Base-by-base conservation (phyloP, 2,329 filamentous ascomycete genomes). In the Elsinoe arachidis region DNA sequence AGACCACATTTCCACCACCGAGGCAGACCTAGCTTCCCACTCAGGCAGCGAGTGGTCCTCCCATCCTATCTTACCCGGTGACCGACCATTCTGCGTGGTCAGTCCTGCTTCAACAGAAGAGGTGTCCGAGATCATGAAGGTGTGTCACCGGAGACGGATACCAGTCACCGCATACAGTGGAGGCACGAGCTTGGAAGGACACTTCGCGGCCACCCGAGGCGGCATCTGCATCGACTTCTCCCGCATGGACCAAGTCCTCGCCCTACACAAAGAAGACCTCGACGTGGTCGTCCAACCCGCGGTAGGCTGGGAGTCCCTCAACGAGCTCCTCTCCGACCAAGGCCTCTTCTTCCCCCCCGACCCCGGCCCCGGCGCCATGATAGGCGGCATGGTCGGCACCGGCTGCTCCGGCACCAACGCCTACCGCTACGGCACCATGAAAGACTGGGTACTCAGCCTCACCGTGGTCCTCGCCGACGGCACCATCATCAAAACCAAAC, bases 381-480 rank as follows among this genome's bases (percentile, higher is more conserved):
- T 96, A 65, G 90, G 90, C 58, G 90, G 90, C 57, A 90, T 90
- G 87, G 82, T 90, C 34, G 87, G 86, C 19, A 90, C 87, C 1
- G 85, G 85, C 55, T 88, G 85, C 71, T 83, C 70, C 14, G 90
- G 90, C 59, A 96, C 90, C 12, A 96, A 96, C 69, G 86, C 90
- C 14, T 95, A 95, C 74, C 81, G 90, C 58, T 96, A 95, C 70
- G 91, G 90, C 61, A 96, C 90, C 1, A 96, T 96, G 90, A 85
- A 88, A 61, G 90, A 96, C 69, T 96, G 90, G 90, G 91, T 96
- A 11, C 74, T 95, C 19, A 87, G 82, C 56, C 73, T 96, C 63
- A 96, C 90, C 0, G 88, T 95, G 3, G 90, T 96, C 10, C 79
- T 96, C 65, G 90, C 90, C 15, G 91, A 96, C 70, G 90, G 90